phyloP scores from a whole-genome alignment of 1,284 basidiomycete species.

The Irpex sp. region DNA sequence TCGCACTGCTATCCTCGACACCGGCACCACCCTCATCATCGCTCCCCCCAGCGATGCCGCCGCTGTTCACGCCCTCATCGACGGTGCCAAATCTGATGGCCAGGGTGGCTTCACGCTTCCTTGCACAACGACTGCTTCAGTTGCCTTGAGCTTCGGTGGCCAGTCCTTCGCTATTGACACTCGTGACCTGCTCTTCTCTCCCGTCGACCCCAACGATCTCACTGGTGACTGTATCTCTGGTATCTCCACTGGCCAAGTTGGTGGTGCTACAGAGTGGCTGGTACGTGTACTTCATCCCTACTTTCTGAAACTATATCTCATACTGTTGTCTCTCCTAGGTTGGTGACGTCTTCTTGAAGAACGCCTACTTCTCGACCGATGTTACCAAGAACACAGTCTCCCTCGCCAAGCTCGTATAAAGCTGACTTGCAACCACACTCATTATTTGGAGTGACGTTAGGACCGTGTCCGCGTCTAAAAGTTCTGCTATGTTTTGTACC shows the following conservation, averaged over 20 bases:
- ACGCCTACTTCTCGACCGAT: slow-evolving; percentile 76
- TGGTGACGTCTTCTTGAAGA: slow-evolving; percentile 76
- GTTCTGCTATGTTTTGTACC: slow-evolving; percentile 1
- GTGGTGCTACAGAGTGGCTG: slow-evolving; percentile 69
- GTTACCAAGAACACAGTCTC: slow-evolving; percentile 65
- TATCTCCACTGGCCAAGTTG: slow-evolving; percentile 64
- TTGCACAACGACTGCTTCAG: slow-evolving; percentile 61
- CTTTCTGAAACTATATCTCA: slow-evolving; percentile 11
- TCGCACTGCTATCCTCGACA: slow-evolving; percentile 76
- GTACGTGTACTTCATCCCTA: slow-evolving; percentile 31
- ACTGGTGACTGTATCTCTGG: slow-evolving; percentile 72
- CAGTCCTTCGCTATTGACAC: slow-evolving; percentile 60
- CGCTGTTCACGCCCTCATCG: slow-evolving; percentile 55
- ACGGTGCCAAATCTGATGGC: slow-evolving; percentile 56
- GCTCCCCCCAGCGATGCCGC: slow-evolving; percentile 57
- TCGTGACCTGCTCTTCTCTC: slow-evolving; percentile 68
- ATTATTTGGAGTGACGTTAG: slow-evolving; percentile 1
- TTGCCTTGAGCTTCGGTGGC: slow-evolving; percentile 71
- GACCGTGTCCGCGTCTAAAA: slow-evolving; percentile 6
- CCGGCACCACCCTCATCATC: slow-evolving; percentile 71
- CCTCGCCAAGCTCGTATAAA: slow-evolving; percentile 45
- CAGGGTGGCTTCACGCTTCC: slow-evolving; percentile 76
- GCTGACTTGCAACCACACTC: not conserved
- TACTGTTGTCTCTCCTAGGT: slow-evolving; percentile 30
- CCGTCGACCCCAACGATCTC: slow-evolving; percentile 58